phyloP scores from a whole-genome alignment of 495 filamentous ascomycete species.

The Lindgomyces ingoldianus region DNA sequence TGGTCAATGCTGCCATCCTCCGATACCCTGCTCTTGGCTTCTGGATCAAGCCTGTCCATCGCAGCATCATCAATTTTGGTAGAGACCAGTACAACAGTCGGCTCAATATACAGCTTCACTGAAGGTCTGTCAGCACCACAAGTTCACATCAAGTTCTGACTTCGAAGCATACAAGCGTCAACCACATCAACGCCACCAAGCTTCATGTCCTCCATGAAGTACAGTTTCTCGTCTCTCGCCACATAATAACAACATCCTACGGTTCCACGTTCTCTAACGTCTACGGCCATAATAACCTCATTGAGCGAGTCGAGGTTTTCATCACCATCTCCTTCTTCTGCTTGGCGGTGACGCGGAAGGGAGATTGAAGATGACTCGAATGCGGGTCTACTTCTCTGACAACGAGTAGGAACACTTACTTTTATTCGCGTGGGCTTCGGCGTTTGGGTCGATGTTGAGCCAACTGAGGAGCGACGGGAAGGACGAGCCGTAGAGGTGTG shows the following conservation, averaged over 20 bases:
- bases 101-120: conserved; percentile 75
- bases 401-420: neutral
- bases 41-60: conserved; percentile 46
- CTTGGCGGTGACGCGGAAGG: neutral
- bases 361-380: neutral
- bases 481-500: neutral
- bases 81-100: conserved; percentile 77
- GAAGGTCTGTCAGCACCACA: conserved; percentile 2
- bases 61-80: conserved; percentile 64
- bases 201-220: conserved; percentile 78
- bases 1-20: conserved; percentile 43
- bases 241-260: conserved; percentile 90
- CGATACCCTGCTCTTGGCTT: conserved; percentile 34
- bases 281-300: conserved; percentile 83
- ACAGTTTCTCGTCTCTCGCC: conserved; percentile 70
- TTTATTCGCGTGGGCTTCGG: neutral
- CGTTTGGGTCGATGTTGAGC: neutral
- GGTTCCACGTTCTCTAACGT: conserved; percentile 68
- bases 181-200: conserved; percentile 69
- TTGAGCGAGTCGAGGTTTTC: conserved; percentile 56
- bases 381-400: neutral
- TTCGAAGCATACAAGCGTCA: conserved; percentile 58
- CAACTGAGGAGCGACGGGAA: conserved; percentile 2
- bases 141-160: neutral
- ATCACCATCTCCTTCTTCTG: neutral